phyloP scores from a whole-genome alignment of 345 rosid genomes.

The Ceriops tagal region DNA sequence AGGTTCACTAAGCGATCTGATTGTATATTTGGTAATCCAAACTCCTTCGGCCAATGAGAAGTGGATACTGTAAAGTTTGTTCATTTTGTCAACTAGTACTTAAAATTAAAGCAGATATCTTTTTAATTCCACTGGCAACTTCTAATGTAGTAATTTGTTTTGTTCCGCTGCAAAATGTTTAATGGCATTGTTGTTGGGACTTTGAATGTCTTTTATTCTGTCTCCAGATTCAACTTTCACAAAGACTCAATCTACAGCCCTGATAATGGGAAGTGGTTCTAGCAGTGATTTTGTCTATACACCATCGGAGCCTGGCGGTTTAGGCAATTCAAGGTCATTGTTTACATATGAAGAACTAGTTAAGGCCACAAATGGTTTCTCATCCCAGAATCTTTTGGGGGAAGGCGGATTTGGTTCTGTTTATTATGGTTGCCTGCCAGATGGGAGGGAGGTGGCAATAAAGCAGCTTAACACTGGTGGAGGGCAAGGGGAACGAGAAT shows the following conservation, averaged over 20 bases:
- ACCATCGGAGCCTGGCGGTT: slow-evolving; percentile 55
- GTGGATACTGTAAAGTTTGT: not conserved
- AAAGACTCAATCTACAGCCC: slow-evolving; percentile 64
- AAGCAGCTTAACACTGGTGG: slow-evolving; percentile 83
- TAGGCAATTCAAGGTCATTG: slow-evolving; percentile 68
- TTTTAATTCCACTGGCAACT: not conserved
- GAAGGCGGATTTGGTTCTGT: slow-evolving; percentile 96
- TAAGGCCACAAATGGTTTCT: slow-evolving; percentile 73
- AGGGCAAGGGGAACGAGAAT: slow-evolving; percentile 90
- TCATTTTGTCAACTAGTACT: not conserved
- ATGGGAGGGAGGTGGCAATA: slow-evolving; percentile 82
- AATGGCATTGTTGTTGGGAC: slow-evolving; percentile 6
- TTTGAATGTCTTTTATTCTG: slow-evolving; percentile 17
- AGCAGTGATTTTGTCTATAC: slow-evolving; percentile 47
- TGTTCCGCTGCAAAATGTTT: not conserved
- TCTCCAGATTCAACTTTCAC: slow-evolving; percentile 49
- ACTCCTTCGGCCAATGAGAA: not conserved
- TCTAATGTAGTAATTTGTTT: slow-evolving; percentile 3
- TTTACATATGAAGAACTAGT: slow-evolving; percentile 71
- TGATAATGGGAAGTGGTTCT: slow-evolving; percentile 57
- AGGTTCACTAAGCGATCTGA: not conserved
- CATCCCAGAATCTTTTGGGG: slow-evolving; percentile 73
- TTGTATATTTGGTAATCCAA: not conserved
- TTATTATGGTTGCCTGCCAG: slow-evolving; percentile 74
- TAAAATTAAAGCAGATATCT: not conserved